Base-by-base conservation (phyloP, 331 rosid genomes). In the Spiraea crenata region DNA sequence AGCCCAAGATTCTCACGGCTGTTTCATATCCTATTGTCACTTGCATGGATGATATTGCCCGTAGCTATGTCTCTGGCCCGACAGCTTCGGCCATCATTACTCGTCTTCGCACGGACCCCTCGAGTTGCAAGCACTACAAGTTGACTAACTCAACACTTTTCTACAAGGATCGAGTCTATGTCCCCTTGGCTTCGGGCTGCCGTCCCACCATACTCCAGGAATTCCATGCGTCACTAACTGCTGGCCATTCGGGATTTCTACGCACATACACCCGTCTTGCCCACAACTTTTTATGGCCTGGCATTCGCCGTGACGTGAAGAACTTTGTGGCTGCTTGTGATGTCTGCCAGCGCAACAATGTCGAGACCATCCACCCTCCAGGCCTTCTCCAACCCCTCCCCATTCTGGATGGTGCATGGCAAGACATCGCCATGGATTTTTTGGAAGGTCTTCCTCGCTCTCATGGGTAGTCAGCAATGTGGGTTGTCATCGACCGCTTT, bases 181-280 rank as follows among this genome's bases (percentile, higher is more conserved):
- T 7, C 49, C 49, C 0, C 15, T 48, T 2, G 4, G n/a, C 11
- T 2, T 5, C 35, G 0, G 0, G 40, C 0, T 61, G 8, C 15
- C 7, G 16, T 1, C 3, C 34, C 3, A 39, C 39, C 14, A 0
- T 61, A 0, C 9, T 61, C 0, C 0, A 1, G 2, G 16, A 61
- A 16, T 40, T 61, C 17, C 66, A 61, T 17, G 1, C 4, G 1
- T 16, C 16, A 7, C 3, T 16, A 0, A 3, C 3, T 0, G 37
- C 15, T 0, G 49, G 49, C 1, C 35, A 61, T 7, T 61, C 49
- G 0, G 49, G 49, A 0, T 40, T 39, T 10, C 34, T 39, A 1
- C 14, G 16, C 0, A 61, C 49, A 2, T 16, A 16, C 6, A 17
- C 4, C 2, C 7, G 37, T 3, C 15, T 39, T 0, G 4, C 37